Conservation (phyloP, 176 grass and related monocot species). For the Avena eriantha region DNA sequence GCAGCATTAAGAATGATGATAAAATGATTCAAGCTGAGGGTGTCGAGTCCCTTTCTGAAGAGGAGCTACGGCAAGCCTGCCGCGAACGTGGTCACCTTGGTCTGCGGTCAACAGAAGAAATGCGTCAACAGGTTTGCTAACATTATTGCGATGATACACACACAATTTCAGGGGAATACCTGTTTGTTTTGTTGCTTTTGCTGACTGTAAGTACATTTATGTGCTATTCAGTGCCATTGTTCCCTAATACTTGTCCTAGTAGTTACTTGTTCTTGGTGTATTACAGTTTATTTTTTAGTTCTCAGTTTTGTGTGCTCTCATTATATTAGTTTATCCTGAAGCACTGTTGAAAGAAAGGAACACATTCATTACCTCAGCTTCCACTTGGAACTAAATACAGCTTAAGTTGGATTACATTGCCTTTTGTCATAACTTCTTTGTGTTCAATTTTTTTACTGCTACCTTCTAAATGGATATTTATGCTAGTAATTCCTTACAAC, state of each 20-base stretch:
- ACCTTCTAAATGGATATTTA: slow-evolving; percentile 34
- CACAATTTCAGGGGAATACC: slow-evolving; percentile 27
- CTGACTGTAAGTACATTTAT: slow-evolving; percentile 9
- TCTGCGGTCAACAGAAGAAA: slow-evolving; percentile 93
- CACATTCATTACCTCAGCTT: neutral
- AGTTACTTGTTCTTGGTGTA: slow-evolving; percentile 22
- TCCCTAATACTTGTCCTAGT: slow-evolving; percentile 27
- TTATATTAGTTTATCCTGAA: no score
- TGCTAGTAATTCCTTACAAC: slow-evolving; percentile 9
- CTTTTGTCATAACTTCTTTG: slow-evolving; percentile 2
- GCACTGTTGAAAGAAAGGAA: no score
- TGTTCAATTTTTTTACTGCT: slow-evolving; percentile 5
- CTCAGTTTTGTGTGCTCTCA: no score
- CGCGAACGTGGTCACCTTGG: slow-evolving; percentile 88
- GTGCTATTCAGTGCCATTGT: slow-evolving; percentile 8
- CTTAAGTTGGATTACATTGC: neutral
- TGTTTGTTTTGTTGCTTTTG: slow-evolving; percentile 7
- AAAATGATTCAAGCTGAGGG: slow-evolving; percentile 96
- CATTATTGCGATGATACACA: slow-evolving; percentile 25
- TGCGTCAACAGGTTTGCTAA: slow-evolving; percentile 81
- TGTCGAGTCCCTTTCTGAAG: slow-evolving; percentile 96
- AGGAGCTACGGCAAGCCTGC: slow-evolving; percentile 96
- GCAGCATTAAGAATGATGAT: slow-evolving; percentile 98
- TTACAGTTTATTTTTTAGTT: neutral
- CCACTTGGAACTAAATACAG: neutral